Evolutionary conservation across 2,329 filamentous ascomycete genomes (phyloP), one percentile per base, ranked within the genome.

Genomic region (Pseudomassariella vexata): DNA sequence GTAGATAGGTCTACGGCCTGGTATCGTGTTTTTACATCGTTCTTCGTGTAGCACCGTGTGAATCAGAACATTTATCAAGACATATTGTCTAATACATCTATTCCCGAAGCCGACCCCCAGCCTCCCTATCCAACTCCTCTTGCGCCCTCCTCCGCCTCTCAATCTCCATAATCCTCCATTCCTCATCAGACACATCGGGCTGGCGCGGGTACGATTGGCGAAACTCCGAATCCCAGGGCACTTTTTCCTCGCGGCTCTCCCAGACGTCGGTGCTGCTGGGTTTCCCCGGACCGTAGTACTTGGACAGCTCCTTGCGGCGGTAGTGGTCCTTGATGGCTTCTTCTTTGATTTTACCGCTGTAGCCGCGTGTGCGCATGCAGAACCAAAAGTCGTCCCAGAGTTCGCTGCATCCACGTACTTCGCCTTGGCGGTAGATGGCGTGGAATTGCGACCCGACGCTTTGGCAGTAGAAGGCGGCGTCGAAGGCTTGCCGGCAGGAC

Each of bases 381-480:
- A 95, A 90, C 85, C 89, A 94, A 61, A 95, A 96, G 59, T 95
- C 85, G 39, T 82, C 75, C 88, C 90, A 95, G 41, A 88, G 80
- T 45, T 94, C 83, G 40, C 70, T 76, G 68, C 92, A 98, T 4
- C 75, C 71, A 26, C 82, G 76, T 50, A 94, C 65, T 24, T 69
- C 65, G 40, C 92, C 92, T 53, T 87, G 82, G 23, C 92, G 83
- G 68, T 96, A 98, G 22, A 96, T 74, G 50, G 87, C 79, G 50
- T 85, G 88, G 69, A 89, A 95, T 57, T 96, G 89, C 1, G 90
- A 88, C 32, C 87, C 89, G 7, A 95, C 69, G 0, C 83, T 87
- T 55, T 92, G 85, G 72, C 92, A 98, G 68, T 90, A 86, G 73
- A 90, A 95, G 38, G 90, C 89, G 42, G 79, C 73, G 65, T 98